Evolutionary conservation across 805 yeast genomes (phyloP).

Genomic region (Maudiozyma serrabonitensis): DNA sequence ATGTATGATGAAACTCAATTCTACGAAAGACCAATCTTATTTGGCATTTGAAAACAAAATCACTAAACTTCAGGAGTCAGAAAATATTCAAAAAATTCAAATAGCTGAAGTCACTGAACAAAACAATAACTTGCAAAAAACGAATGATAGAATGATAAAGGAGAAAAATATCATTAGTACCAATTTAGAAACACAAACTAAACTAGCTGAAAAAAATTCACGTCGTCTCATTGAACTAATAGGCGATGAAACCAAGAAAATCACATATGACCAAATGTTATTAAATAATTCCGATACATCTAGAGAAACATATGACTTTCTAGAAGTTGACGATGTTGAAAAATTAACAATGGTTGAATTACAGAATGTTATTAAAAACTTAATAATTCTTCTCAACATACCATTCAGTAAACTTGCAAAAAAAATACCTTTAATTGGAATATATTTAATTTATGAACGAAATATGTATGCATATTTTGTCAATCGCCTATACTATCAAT

Average conservation of each 20-base stretch:
- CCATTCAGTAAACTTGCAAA: constrained; percentile 24
- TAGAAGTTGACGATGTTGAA: constrained; percentile 22
- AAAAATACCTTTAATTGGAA: constrained; percentile 21
- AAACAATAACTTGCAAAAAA: too few species aligned
- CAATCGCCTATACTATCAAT: constrained; percentile 23
- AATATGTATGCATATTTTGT: constrained; percentile 26
- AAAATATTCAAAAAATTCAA: too few species aligned
- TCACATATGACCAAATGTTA: constrained; percentile 8
- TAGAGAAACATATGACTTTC: constrained; percentile 1
- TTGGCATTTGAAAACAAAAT: too few species aligned
- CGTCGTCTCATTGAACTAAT: not conserved
- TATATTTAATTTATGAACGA: constrained; percentile 21
- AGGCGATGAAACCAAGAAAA: constrained; percentile 20
- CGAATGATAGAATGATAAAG: too few species aligned
- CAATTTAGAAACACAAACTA: too few species aligned
- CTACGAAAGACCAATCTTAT: too few species aligned
- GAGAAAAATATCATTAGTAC: too few species aligned
- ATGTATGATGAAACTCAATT: too few species aligned
- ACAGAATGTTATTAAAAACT: constrained; percentile 30
- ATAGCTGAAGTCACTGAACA: too few species aligned
- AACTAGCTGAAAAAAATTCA: too few species aligned
- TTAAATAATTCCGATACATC: not conserved
- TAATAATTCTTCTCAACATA: constrained; percentile 25
- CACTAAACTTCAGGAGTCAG: too few species aligned
- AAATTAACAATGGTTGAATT: constrained; percentile 21